These are phyloP conservation scores for Calonectria pteridis DNA, from an alignment of 2,329 filamentous ascomycete species.

Conservation along the genomic window DNA sequence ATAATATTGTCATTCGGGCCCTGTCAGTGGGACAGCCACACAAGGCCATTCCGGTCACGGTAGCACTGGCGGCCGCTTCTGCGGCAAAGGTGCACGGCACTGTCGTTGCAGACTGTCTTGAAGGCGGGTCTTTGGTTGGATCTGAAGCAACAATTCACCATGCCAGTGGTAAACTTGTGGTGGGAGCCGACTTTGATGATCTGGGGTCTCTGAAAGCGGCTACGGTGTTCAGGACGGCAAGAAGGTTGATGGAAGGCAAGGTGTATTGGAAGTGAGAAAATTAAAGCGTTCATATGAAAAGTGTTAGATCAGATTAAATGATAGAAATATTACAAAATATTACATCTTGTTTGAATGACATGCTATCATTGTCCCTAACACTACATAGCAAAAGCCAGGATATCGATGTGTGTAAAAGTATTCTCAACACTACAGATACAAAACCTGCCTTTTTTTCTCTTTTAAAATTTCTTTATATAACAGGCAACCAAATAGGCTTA, in stretches of 20 bases:
- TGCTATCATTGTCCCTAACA: too few species aligned
- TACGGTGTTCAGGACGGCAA: slow-evolving; percentile 61
- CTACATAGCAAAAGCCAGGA: too few species aligned
- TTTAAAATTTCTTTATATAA: too few species aligned
- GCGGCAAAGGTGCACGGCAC: slow-evolving; percentile 53
- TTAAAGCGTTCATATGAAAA: not conserved
- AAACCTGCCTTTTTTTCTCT: too few species aligned
- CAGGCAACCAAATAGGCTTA: too few species aligned
- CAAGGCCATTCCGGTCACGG: slow-evolving; percentile 63
- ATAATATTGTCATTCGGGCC: slow-evolving; percentile 55
- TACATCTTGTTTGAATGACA: too few species aligned
- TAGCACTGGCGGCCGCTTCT: slow-evolving; percentile 52
- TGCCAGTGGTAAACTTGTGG: slow-evolving; percentile 39
- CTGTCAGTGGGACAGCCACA: slow-evolving; percentile 64
- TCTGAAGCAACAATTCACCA: slow-evolving; percentile 6
- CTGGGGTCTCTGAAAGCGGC: slow-evolving; percentile 51
- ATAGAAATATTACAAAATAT: not conserved
- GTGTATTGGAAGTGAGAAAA: slow-evolving; percentile 46
- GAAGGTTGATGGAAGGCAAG: slow-evolving; percentile 60
- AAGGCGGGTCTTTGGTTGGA: not conserved
- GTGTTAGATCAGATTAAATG: not conserved
- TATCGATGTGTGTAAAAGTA: too few species aligned
- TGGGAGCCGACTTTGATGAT: slow-evolving; percentile 49
- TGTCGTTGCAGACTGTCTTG: not conserved
- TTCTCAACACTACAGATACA: too few species aligned